Conservation (phyloP, 2,329 filamentous ascomycete genomes). For the Sclerotinia nivalis region DNA sequence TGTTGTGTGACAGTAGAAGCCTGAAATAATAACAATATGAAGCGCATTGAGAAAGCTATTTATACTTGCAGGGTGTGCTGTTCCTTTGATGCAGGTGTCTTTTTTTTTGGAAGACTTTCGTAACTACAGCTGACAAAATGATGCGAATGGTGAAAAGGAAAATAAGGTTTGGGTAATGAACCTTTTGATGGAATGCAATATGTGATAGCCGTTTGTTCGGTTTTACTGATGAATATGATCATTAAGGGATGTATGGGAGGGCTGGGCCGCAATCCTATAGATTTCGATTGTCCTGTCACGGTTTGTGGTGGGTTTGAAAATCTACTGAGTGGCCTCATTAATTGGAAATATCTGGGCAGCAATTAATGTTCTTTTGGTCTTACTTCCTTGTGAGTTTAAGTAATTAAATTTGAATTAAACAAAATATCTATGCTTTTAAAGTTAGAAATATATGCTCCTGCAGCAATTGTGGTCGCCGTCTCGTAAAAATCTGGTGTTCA, state of each 20-base stretch:
- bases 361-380: neutral
- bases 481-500: neutral
- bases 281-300: neutral
- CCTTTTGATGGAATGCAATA: neutral
- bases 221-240: neutral
- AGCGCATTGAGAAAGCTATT: neutral
- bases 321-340: neutral
- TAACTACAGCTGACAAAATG: neutral
- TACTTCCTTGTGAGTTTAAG: no score
- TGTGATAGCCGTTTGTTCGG: neutral
- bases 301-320: neutral
- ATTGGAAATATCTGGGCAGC: neutral
- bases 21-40: neutral
- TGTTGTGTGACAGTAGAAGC: neutral
- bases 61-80: neutral
- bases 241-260: neutral
- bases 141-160: neutral
- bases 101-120: no score
- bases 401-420: no score
- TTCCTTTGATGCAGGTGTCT: neutral
- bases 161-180: neutral
- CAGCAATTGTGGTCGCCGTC: neutral
- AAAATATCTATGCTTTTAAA: no score
- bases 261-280: conserved; percentile 9
- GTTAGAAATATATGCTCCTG: no score